Evolutionary conservation across 1,284 basidiomycete genomes (phyloP), one percentile per base, ranked within the genome.

Genomic region (Boletellus sp.): DNA sequence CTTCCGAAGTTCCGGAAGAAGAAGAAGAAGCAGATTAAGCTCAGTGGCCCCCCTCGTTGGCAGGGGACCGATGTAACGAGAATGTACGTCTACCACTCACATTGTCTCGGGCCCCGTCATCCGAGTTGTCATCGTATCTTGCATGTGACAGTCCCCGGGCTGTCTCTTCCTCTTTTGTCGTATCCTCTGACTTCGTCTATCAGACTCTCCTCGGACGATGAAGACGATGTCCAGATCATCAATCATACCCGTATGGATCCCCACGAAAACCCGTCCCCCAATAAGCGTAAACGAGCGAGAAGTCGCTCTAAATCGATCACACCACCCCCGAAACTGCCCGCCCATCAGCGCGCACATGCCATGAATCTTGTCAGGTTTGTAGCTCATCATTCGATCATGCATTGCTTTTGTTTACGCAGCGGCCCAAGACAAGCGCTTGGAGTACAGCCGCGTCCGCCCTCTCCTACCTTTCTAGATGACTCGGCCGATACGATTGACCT

Each of bases 271-370:
- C 13, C 38, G 10, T 56, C 58, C 7, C 58, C 46, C 36, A 63
- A 45, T 49, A 77, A 76, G 53, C 71, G 70, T 49, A 78, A 74
- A 68, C 77, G 72, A 53, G 71, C 56, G 18, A 75, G 81, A 32
- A 83, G 80, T 63, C 81, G 81, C 33, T 89, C 86, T 18, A 69
- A 71, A 30, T 89, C 87, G 3, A 76, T 89, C 36, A 90, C 87
- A 3, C 87, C 87, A 10, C 87, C 88, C 4, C 87, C 87, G 1
- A 72, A 72, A 21, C 63, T 89, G 15, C 69, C 81, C 1, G 60
- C 68, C 12, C 68, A 79, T 30, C 76, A 80, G 44, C 69, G 82
- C 1, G 73, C 78, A 59, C 73, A 74, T 49, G 80, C 83, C 10
- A 77, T 75, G 35, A 71, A 77, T 26, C 65, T 85, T 18, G 77